These are phyloP conservation scores for Trichoderma hamatum DNA, from an alignment of 2,329 filamentous ascomycete genomes.

Conservation along the genomic window DNA sequence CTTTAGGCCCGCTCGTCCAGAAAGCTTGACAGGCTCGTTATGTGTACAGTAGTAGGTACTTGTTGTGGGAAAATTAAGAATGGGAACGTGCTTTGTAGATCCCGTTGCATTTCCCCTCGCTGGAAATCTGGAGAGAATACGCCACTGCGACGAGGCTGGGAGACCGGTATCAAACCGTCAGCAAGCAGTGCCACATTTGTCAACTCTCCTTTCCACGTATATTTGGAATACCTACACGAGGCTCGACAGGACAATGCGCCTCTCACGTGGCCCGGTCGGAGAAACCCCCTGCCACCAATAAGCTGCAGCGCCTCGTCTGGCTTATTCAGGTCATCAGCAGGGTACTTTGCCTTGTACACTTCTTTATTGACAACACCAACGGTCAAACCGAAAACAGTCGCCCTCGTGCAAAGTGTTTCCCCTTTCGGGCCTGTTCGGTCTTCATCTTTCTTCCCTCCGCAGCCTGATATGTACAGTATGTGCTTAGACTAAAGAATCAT, in stretches of 20 bases:
- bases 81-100: neutral
- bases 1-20: slow-evolving; percentile 4
- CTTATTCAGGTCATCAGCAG: neutral
- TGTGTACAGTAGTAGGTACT: neutral
- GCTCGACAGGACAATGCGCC: neutral
- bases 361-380: neutral
- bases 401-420: neutral
- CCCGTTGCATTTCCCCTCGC: neutral
- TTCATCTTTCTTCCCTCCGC: neutral
- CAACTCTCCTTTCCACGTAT: neutral
- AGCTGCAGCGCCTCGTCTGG: slow-evolving; percentile 1
- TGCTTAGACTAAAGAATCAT: neutral
- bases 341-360: neutral
- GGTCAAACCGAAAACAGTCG: neutral
- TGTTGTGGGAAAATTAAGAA: neutral
- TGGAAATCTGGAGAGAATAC: neutral
- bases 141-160: neutral
- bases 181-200: neutral
- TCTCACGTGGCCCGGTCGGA: slow-evolving; percentile 7
- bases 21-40: slow-evolving; percentile 1
- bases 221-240: neutral
- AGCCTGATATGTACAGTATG: neutral
- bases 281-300: slow-evolving; percentile 11
- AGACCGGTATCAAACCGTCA: neutral
- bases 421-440: neutral